phyloP scores from a whole-genome alignment of 352 stramenopile genomes.

The Thraustotheca clavata region DNA sequence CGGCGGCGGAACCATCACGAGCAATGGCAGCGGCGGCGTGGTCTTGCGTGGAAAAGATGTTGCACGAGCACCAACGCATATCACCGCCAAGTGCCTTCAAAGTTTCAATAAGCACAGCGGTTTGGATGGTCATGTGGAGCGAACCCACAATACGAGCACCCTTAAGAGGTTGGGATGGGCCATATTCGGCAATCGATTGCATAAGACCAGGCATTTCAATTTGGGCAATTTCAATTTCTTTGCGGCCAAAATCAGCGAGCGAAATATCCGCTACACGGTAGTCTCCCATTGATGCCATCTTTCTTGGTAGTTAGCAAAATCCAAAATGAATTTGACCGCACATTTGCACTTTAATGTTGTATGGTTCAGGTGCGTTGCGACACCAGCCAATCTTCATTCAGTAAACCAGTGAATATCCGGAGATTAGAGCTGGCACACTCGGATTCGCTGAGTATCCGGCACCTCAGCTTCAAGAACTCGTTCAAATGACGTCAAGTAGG shows the following conservation, averaged over 20 bases:
- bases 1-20: conserved; percentile 89
- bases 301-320: conserved; percentile 18
- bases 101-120: conserved; percentile 98
- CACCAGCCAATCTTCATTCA: no score
- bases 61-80: conserved; percentile 98
- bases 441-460: no score
- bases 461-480: no score
- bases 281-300: conserved; percentile 57
- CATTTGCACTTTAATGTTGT: no score
- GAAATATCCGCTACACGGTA: conserved; percentile 95
- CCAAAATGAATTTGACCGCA: conserved; percentile 21
- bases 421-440: no score
- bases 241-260: conserved; percentile 97
- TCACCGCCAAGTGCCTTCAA: conserved; percentile 93
- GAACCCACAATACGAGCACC: conserved; percentile 92
- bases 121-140: conserved; percentile 99
- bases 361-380: no score
- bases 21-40: conserved; percentile 96
- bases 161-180: conserved; percentile 73
- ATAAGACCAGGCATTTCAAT: conserved; percentile 99
- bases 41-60: conserved; percentile 99
- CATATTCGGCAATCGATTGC: conserved; percentile 92
- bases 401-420: no score
- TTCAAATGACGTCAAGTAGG: no score
- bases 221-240: conserved; percentile 98